Percentiles rank a stretch among this genome's conserved stretches.
Evolutionary conservation across 352 stramenopile genomes (phyloP).

Genomic region (Salisapilia sapeloensis): DNA sequence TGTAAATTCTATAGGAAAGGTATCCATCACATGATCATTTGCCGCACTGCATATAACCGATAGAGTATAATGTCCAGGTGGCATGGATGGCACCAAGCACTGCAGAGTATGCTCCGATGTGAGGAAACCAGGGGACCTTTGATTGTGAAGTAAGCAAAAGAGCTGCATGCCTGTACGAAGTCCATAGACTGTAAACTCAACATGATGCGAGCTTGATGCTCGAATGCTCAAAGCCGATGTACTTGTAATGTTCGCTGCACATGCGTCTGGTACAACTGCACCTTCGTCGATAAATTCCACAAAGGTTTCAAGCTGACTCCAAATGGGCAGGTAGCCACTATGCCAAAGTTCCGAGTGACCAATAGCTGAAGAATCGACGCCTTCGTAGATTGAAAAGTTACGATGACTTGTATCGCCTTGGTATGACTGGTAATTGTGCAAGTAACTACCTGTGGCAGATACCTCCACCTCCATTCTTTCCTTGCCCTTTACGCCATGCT

Average conservation of each 20-base stretch:
- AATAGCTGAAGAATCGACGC: no score
- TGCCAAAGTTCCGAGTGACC: no score
- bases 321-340: no score
- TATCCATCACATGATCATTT: slow-evolving; percentile 1
- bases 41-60: slow-evolving; percentile 8
- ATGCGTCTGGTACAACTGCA: no score
- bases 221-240: slow-evolving; percentile 4
- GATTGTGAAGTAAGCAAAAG: slow-evolving; percentile 5
- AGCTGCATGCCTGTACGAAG: slow-evolving; percentile 13
- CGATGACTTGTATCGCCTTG: no score
- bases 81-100: slow-evolving; percentile 9
- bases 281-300: no score
- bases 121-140: slow-evolving; percentile 3
- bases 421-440: no score
- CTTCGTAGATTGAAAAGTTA: no score
- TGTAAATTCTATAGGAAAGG: slow-evolving; percentile 13
- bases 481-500: no score
- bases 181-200: slow-evolving; percentile 9
- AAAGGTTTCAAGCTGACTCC: no score
- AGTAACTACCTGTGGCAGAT: no score
- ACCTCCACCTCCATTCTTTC: no score
- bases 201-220: slow-evolving; percentile 4
- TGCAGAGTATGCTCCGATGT: slow-evolving; percentile 8
- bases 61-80: slow-evolving; percentile 17
- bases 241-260: slow-evolving; percentile 3